A percentile compares a stretch with the other conserved stretches of the same genome.
Evolutionary conservation across 139 green algal genomes (phyloP).

Genomic region (Coelastrella sp.): DNA sequence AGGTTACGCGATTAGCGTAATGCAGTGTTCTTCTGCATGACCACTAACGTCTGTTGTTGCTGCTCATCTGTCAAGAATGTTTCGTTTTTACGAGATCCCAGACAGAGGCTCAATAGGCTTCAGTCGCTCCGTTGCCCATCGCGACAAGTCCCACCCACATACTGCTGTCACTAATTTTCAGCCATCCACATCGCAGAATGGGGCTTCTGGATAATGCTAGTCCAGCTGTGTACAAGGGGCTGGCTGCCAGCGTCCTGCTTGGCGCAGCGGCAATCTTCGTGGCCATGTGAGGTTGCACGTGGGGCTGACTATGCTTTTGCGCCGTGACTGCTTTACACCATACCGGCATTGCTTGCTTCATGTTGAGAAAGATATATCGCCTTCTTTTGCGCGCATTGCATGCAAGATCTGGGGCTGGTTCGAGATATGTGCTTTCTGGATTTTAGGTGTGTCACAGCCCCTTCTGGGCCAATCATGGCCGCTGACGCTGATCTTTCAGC

Average conservation of each 20-base stretch:
- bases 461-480: neutral
- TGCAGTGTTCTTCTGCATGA: no score
- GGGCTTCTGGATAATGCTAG: neutral
- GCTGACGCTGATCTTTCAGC: neutral
- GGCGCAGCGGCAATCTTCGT: neutral
- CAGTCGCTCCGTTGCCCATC: no score
- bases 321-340: neutral
- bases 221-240: neutral
- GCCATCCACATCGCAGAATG: no score
- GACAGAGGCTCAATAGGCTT: no score
- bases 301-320: neutral
- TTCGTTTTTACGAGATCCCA: no score
- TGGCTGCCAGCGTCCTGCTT: neutral
- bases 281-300: neutral
- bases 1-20: no score
- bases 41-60: no score
- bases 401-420: no score
- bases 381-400: no score
- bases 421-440: neutral
- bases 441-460: neutral
- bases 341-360: neutral
- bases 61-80: no score
- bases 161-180: no score
- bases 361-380: neutral
- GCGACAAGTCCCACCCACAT: no score